Conservation (phyloP, 2,329 filamentous ascomycete species). For the Exophiala bonariae region DNA sequence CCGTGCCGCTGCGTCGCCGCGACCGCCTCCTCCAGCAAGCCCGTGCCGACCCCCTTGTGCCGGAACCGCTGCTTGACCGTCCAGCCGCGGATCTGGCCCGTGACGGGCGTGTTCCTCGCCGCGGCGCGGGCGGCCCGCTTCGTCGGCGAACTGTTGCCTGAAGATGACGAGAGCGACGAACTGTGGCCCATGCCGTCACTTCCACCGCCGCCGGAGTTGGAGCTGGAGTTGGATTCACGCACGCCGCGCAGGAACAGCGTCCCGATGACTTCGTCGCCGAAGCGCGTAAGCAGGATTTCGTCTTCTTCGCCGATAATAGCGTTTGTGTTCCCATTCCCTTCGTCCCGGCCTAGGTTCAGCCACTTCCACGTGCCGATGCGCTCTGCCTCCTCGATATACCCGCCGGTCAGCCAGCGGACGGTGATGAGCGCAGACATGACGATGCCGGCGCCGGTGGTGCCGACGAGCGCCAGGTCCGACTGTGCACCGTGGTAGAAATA, state of each 20-base stretch:
- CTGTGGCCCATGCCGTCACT: too few relatives aligned
- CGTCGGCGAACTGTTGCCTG: conserved; percentile 7
- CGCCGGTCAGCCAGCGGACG: conserved; percentile 60
- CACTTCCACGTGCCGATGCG: conserved; percentile 59
- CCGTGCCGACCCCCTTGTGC: conserved; percentile 68
- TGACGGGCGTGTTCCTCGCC: conserved; percentile 16
- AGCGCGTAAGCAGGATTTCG: conserved; percentile 65
- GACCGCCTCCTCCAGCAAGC: conserved; percentile 72
- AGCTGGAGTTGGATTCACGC: conserved; percentile 1
- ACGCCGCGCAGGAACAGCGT: conserved; percentile 59
- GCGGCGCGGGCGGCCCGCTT: too few relatives aligned
- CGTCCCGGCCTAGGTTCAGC: conserved; percentile 49
- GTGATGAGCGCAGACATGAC: conserved; percentile 64
- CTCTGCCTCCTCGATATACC: conserved; percentile 66
- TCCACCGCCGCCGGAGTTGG: not conserved
- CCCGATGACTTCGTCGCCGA: conserved; percentile 69
- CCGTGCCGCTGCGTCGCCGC: conserved; percentile 66
- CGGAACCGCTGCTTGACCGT: conserved; percentile 71
- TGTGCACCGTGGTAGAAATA: conserved; percentile 37
- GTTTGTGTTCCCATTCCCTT: conserved; percentile 28
- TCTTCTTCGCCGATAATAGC: conserved; percentile 49
- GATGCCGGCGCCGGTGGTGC: conserved; percentile 61
- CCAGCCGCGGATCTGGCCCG: conserved; percentile 68
- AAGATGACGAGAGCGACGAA: too few relatives aligned
- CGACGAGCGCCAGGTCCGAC: conserved; percentile 55